Percentiles rank a stretch among this genome's conserved stretches.
These are phyloP conservation scores for Lasiosphaeris hirsuta DNA, from an alignment of 495 filamentous ascomycete species.

Conservation along the genomic window DNA sequence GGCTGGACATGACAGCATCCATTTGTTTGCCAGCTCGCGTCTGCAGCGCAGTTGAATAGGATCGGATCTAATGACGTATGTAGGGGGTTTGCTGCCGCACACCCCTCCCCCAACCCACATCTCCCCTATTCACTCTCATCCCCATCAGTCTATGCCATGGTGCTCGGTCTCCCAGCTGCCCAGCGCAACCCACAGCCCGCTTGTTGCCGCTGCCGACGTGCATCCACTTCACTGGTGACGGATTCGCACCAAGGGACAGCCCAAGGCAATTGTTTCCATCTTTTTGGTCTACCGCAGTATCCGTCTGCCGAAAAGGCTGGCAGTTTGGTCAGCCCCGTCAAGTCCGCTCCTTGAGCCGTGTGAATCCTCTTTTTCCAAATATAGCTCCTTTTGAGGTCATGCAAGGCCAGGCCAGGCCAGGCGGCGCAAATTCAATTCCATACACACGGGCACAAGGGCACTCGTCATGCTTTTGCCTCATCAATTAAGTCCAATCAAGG, in stretches of 20 bases:
- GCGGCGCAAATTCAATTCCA: no score
- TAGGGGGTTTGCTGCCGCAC: constrained; percentile 4
- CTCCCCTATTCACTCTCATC: no score
- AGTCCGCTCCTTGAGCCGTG: not conserved
- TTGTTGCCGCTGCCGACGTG: not conserved
- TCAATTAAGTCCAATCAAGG: not conserved
- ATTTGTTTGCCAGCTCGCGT: no score
- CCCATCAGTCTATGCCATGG: not conserved
- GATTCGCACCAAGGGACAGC: not conserved
- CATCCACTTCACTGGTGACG: constrained; percentile 1
- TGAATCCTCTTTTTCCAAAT: constrained; percentile 4
- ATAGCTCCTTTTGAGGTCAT: constrained; percentile 11
- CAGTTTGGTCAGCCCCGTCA: not conserved
- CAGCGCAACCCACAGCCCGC: not conserved
- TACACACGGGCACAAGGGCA: not conserved
- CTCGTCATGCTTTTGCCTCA: constrained; percentile 7
- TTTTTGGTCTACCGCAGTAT: no score
- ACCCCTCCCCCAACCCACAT: not conserved
- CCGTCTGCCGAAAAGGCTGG: not conserved
- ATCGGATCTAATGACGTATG: constrained; percentile 14
- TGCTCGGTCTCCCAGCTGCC: not conserved
- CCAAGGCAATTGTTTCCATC: no score
- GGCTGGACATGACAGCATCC: not conserved
- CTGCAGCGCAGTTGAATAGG: not conserved
- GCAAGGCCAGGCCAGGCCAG: not conserved